Evolutionary conservation across 192 early-diverging fungal species (phyloP).

Genomic region (Rhizoclosmatium sp.): DNA sequence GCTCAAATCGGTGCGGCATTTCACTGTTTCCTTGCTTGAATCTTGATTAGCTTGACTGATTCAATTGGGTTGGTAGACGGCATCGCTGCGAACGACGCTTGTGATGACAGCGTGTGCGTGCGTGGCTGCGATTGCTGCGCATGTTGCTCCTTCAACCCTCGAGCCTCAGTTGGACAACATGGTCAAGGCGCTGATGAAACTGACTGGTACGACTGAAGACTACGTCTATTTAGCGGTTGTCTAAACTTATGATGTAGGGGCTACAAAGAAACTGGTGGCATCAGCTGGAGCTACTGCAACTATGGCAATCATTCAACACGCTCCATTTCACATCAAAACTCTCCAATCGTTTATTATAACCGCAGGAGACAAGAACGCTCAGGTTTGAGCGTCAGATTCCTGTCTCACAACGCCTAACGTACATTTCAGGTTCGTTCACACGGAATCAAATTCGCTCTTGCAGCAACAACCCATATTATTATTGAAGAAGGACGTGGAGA

Average conservation of each 20-base stretch:
- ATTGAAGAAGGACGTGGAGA: background rate
- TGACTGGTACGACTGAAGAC: conserved; percentile 22
- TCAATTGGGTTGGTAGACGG: conserved; percentile 25
- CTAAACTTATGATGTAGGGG: background rate
- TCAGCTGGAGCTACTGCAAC: conserved; percentile 37
- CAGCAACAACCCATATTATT: conserved; percentile 31
- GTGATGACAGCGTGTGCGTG: conserved; percentile 41
- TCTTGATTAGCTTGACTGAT: background rate
- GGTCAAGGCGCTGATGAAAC: conserved; percentile 38
- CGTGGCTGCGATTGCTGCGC: conserved; percentile 17
- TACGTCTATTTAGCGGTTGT: background rate
- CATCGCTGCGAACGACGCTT: conserved; percentile 46
- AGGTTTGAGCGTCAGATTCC: background rate
- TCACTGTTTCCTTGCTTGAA: conserved; percentile 11
- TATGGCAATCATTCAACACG: conserved; percentile 26
- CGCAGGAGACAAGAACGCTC: conserved; percentile 44
- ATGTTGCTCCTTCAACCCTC: conserved; percentile 1
- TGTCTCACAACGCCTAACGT: no score
- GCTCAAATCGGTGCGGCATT: conserved; percentile 15
- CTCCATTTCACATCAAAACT: conserved; percentile 33
- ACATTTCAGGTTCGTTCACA: conserved; percentile 2
- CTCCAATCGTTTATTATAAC: conserved; percentile 30
- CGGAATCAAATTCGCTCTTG: conserved; percentile 24
- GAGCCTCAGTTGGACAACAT: conserved; percentile 39
- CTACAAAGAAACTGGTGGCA: conserved; percentile 49